phyloP scores from a whole-genome alignment of 495 filamentous ascomycete species.

The Podospora pseudopauciseta region DNA sequence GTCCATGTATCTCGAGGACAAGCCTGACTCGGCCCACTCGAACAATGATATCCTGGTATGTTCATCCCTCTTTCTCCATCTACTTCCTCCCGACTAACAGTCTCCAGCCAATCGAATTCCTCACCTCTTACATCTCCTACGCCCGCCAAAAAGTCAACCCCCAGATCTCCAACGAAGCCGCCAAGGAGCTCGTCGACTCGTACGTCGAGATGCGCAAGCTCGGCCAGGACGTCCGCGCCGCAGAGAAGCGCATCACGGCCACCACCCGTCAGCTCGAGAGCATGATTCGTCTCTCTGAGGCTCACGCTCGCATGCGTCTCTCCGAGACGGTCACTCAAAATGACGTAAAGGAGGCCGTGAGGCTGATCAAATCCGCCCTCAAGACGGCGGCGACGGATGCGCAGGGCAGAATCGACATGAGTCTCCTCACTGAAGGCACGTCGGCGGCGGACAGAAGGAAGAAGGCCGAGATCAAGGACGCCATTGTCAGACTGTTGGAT shows the following conservation, averaged over 20 bases:
- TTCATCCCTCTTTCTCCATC: background rate
- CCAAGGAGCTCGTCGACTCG: conserved; percentile 71
- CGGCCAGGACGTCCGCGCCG: conserved; percentile 87
- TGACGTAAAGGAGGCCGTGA: conserved; percentile 88
- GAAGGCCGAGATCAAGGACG: conserved; percentile 80
- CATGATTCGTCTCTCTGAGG: conserved; percentile 94
- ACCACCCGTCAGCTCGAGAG: conserved; percentile 94
- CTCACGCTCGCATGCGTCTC: conserved; percentile 96
- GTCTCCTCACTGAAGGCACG: conserved; percentile 85
- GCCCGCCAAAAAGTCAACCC: conserved; percentile 85
- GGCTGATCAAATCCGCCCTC: conserved; percentile 88
- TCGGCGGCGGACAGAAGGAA: conserved; percentile 76
- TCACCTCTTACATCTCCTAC: conserved; percentile 97
- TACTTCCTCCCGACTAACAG: conserved; percentile 20
- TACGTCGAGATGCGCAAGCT: conserved; percentile 97
- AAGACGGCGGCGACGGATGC: conserved; percentile 94
- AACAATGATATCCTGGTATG: conserved; percentile 72
- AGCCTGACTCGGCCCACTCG: conserved; percentile 74
- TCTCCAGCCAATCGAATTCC: conserved; percentile 78
- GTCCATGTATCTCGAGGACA: conserved; percentile 95
- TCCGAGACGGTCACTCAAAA: conserved; percentile 67
- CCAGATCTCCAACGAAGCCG: conserved; percentile 69
- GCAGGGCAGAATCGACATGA: conserved; percentile 96
- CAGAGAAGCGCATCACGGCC: conserved; percentile 94
- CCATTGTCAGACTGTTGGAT: conserved; percentile 68